These are phyloP conservation scores for Podaxis sp. DNA, from an alignment of 768 basidiomycete genomes.

Conservation along the genomic window DNA sequence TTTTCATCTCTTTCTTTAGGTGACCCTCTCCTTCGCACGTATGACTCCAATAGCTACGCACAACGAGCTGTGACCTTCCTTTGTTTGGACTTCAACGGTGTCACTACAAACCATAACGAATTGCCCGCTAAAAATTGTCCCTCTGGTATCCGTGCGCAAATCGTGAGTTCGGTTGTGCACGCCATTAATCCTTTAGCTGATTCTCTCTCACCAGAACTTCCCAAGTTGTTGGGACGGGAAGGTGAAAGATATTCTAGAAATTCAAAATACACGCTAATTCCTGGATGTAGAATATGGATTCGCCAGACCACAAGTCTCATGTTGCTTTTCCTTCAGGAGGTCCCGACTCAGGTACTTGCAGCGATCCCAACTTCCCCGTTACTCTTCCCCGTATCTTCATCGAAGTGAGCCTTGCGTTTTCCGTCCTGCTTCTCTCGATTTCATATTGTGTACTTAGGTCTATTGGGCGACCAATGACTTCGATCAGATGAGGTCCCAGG, in stretches of 20 bases:
- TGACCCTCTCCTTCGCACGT: slow-evolving; percentile 43
- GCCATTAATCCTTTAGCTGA: background rate
- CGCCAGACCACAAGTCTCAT: slow-evolving; percentile 50
- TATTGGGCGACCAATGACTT: slow-evolving; percentile 43
- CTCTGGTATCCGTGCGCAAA: slow-evolving; percentile 47
- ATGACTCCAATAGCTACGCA: slow-evolving; percentile 40
- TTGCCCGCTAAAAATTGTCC: slow-evolving; percentile 40
- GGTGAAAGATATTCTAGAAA: slow-evolving; percentile 23
- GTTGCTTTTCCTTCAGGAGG: slow-evolving; percentile 46
- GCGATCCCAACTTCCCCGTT: slow-evolving; percentile 43
- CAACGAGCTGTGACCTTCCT: slow-evolving; percentile 48
- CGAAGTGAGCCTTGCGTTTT: slow-evolving; percentile 34
- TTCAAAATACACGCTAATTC: slow-evolving; percentile 1
- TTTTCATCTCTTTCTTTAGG: slow-evolving; percentile 23
- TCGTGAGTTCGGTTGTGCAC: slow-evolving; percentile 31
- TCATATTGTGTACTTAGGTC: slow-evolving; percentile 27
- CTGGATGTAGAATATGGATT: slow-evolving; percentile 39
- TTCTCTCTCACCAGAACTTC: slow-evolving; percentile 38
- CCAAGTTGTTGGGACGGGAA: slow-evolving; percentile 58
- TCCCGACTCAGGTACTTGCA: slow-evolving; percentile 48
- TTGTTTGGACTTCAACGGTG: slow-evolving; percentile 46
- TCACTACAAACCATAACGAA: slow-evolving; percentile 34
- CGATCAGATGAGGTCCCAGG: slow-evolving; percentile 33
- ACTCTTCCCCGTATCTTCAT: slow-evolving; percentile 49
- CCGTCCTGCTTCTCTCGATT: background rate